These are phyloP conservation scores for Globisporangium orthogonon DNA, from an alignment of 352 stramenopile species.

Conservation along the genomic window DNA sequence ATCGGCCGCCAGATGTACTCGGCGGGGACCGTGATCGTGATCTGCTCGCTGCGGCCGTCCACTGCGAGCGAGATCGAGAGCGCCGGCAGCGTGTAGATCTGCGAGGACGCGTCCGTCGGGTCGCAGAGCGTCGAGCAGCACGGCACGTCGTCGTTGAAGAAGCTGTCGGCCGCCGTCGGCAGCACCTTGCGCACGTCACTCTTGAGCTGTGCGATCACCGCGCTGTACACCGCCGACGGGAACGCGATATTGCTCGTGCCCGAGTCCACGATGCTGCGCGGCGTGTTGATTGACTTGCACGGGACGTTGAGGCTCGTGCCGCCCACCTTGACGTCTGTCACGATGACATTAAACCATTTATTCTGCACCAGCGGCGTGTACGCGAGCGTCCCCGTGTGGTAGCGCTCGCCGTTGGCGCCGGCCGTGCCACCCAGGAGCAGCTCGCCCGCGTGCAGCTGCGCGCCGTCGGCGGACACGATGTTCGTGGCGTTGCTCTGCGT, in stretches of 20 bases:
- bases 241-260: conserved; percentile 80
- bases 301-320: conserved; percentile 35
- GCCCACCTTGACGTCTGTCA: conserved; percentile 57
- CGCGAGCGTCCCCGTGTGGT: conserved; percentile 51
- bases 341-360: conserved; percentile 74
- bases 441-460: conserved; percentile 45
- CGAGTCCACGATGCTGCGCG: conserved; percentile 68
- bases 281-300: conserved; percentile 69
- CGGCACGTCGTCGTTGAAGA: conserved; percentile 64
- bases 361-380: conserved; percentile 75
- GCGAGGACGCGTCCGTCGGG: conserved; percentile 47
- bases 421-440: conserved; percentile 51
- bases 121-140: conserved; percentile 68
- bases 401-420: conserved; percentile 37
- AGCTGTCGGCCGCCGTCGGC: conserved; percentile 34
- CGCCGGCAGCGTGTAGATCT: conserved; percentile 55
- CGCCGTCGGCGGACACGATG: conserved; percentile 15
- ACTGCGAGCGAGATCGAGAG: conserved; percentile 60
- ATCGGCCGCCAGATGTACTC: conserved; percentile 85
- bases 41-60: conserved; percentile 39
- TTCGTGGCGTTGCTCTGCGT: conserved; percentile 29
- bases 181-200: conserved; percentile 41
- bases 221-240: conserved; percentile 53
- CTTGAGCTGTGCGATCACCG: conserved; percentile 49
- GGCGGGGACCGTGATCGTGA: conserved; percentile 68